These are phyloP conservation scores for Fusarium pseudocircinatum DNA, from an alignment of 2,329 filamentous ascomycete genomes.

Conservation along the genomic window DNA sequence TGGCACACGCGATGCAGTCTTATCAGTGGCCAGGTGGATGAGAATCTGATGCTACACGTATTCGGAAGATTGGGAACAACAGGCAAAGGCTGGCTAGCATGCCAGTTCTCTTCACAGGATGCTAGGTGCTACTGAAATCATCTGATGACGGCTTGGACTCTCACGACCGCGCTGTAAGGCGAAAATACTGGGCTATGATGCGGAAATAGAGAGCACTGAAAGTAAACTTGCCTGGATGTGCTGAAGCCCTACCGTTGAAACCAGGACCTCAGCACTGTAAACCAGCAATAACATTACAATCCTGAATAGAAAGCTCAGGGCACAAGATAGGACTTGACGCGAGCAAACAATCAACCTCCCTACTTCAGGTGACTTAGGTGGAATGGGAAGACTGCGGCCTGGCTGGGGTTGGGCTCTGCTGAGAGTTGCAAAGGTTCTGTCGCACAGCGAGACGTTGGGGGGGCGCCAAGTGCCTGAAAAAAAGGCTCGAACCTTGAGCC, in stretches of 20 bases:
- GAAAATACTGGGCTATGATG: not conserved
- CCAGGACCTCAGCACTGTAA: not conserved
- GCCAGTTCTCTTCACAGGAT: not conserved
- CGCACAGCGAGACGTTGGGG: slow-evolving; percentile 24
- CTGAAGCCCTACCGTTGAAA: not conserved
- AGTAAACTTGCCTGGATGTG: not conserved
- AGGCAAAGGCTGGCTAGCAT: not conserved
- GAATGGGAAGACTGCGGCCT: not conserved
- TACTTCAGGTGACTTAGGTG: not conserved
- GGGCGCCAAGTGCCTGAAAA: slow-evolving; percentile 31
- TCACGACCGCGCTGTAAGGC: not conserved
- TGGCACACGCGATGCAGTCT: not conserved
- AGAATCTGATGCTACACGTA: not conserved
- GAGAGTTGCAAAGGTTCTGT: slow-evolving; percentile 29
- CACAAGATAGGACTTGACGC: not conserved
- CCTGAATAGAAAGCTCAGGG: not conserved
- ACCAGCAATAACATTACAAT: not conserved
- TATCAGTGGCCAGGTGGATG: not conserved
- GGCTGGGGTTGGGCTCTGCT: not conserved
- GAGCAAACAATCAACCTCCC: not conserved
- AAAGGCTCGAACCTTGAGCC: slow-evolving; percentile 18
- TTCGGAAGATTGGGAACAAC: not conserved
- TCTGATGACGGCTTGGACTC: not conserved
- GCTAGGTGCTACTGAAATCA: not conserved
- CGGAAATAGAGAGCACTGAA: not conserved